These are phyloP conservation scores for Hippophae rhamnoides DNA, from an alignment of 306 rosid genomes.

Conservation along the genomic window DNA sequence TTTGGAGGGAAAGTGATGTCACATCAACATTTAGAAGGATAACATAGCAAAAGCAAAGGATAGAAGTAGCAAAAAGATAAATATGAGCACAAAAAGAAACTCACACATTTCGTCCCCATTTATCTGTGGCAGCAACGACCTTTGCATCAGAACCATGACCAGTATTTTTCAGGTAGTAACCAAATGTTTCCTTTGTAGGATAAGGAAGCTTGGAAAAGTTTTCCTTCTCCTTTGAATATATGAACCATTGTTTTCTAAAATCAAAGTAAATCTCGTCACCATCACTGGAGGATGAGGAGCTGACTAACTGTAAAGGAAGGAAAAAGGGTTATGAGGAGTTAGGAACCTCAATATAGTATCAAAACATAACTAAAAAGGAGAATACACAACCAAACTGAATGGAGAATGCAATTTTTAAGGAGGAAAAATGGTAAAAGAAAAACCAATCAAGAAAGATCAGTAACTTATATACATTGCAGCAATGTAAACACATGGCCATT, in stretches of 20 bases:
- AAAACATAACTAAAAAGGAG: no score
- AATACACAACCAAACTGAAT: no score
- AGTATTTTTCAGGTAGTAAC: slow-evolving; percentile 65
- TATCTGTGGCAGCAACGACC: slow-evolving; percentile 64
- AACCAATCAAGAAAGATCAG: no score
- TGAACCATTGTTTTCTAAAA: slow-evolving; percentile 84
- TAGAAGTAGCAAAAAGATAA: slow-evolving; percentile 13
- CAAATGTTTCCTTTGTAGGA: slow-evolving; percentile 82
- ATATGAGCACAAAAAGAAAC: slow-evolving; percentile 4
- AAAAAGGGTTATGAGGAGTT: neutral
- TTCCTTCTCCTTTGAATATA: slow-evolving; percentile 62
- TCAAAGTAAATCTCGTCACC: slow-evolving; percentile 82
- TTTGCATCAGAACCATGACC: slow-evolving; percentile 93
- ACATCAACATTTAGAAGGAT: no score
- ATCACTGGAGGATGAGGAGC: slow-evolving; percentile 48
- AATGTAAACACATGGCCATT: no score
- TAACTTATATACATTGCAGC: no score
- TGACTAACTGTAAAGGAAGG: slow-evolving; percentile 43
- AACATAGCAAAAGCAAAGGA: neutral
- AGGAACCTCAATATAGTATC: no score
- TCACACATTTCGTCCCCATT: slow-evolving; percentile 93
- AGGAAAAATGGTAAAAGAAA: no score
- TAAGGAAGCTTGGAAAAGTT: slow-evolving; percentile 80
- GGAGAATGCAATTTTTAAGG: no score
- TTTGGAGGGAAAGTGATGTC: no score